A percentile compares a stretch with the other conserved stretches of the same genome.
phyloP scores from a whole-genome alignment of 139 green algal species.

The Gonium pectorale region DNA sequence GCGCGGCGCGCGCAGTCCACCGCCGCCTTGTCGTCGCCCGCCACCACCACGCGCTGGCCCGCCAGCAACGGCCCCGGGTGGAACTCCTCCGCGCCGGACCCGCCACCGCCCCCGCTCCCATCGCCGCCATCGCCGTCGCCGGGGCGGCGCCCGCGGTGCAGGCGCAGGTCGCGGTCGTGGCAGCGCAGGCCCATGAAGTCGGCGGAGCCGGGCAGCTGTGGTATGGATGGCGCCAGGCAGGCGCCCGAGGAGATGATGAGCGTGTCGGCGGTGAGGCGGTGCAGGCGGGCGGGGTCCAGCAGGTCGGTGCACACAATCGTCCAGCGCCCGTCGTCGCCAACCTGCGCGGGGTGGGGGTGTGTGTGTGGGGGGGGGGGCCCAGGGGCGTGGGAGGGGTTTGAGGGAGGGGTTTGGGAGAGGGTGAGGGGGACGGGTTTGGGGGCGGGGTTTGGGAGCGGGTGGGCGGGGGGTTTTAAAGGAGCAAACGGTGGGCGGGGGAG shows the following conservation, averaged over 20 bases:
- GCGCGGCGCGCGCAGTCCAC: slow-evolving; percentile 8
- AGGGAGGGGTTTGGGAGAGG: background rate
- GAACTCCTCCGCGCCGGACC: background rate
- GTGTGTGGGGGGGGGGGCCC: background rate
- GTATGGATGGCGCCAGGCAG: slow-evolving; percentile 11
- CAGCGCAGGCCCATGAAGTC: slow-evolving; percentile 24
- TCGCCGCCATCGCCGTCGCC: background rate
- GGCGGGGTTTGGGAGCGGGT: too few species aligned
- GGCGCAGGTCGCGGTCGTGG: slow-evolving; percentile 10
- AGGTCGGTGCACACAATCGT: slow-evolving; percentile 26
- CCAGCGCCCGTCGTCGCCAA: slow-evolving; percentile 26
- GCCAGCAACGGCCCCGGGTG: slow-evolving; percentile 9
- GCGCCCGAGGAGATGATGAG: slow-evolving; percentile 23
- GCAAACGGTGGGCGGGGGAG: too few species aligned
- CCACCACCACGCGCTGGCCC: slow-evolving; percentile 29
- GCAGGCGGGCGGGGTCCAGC: slow-evolving; percentile 38
- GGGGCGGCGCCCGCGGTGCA: too few species aligned
- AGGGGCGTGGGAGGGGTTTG: too few species aligned
- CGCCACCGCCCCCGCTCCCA: background rate
- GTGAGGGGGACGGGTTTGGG: background rate
- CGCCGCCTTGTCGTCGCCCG: slow-evolving; percentile 1
- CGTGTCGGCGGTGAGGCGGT: slow-evolving; percentile 34
- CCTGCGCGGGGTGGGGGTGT: background rate
- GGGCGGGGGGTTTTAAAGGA: too few species aligned
- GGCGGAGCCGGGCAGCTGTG: slow-evolving; percentile 12